Base-by-base conservation (phyloP, 495 filamentous ascomycete species). In the Chaetomium cochliodes region DNA sequence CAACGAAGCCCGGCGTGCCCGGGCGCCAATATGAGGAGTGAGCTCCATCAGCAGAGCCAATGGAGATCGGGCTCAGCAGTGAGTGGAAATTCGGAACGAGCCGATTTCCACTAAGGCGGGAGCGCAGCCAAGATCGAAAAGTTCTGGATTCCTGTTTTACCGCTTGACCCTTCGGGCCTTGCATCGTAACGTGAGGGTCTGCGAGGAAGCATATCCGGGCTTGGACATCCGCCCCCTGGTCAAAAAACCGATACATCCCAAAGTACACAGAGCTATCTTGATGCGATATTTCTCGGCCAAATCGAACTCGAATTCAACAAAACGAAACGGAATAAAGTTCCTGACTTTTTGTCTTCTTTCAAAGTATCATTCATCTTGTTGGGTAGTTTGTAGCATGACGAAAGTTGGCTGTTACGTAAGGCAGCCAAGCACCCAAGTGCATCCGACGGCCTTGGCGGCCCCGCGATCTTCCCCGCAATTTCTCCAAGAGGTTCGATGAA, bases 1-100 rank as follows among this genome's bases (percentile, higher is more conserved):
- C 39, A 65, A 59, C 56, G 49, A 65, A 30, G 28, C 28, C 28
- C n/a, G n/a, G n/a, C n/a, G n/a, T n/a, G n/a, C n/a, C n/a, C n/a
- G n/a, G 53, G 63, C 56, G 63, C 63, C 63, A 16, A 46, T 30
- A 23, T 9, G 54, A 30, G 13, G 18, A 39, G 46, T 7, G 16
- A n/a, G 7, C 16, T 12, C 2, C 53, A 55, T 2, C 50, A 26
- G 25, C 25, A 15, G 16, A 18, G 16, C 47, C 59, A 61, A 39
- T 53, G 0, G 18, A 3, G 15, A 52, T 61, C 30, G 46, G 20
- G 33, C 30, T 41, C n/a, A 41, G 28, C 28, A 57, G 30, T 23
- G 4, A 52, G 20, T n/a, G 28, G 28, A 6, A 30, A 30, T 30
- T 28, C 54, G 33, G 37, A 26, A 42, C 18, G 54, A 57, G 12